A percentile compares a stretch with the other conserved stretches of the same genome.
Conservation (phyloP, 768 basidiomycete species). For the Collybia sp. region DNA sequence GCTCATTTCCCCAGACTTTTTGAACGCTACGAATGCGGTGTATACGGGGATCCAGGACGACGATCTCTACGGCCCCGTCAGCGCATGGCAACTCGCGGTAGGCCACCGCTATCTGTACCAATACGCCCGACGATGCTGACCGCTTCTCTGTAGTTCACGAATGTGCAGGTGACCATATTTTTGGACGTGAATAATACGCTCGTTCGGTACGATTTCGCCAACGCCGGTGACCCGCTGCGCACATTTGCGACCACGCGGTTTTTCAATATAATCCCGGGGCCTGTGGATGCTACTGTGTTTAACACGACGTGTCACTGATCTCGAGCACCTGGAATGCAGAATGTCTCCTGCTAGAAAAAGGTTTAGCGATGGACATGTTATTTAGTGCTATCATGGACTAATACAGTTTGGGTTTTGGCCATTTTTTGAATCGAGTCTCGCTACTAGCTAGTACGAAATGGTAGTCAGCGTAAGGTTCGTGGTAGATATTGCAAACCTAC, state of each 20-base stretch:
- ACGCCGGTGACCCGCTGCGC: conserved; percentile 14
- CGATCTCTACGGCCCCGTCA: conserved; percentile 19
- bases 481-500: too few relatives aligned
- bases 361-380: too few relatives aligned
- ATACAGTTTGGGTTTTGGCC: too few relatives aligned
- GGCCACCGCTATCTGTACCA: neutral
- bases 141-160: neutral
- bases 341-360: too few relatives aligned
- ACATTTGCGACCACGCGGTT: conserved; percentile 24
- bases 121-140: neutral
- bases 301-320: conserved; percentile 14
- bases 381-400: too few relatives aligned
- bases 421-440: too few relatives aligned
- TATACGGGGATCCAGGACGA: conserved; percentile 19
- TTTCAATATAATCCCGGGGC: conserved; percentile 22
- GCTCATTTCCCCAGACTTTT: conserved; percentile 17
- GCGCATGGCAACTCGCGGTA: conserved; percentile 11
- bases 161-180: conserved; percentile 9
- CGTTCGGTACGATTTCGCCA: conserved; percentile 22
- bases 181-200: conserved; percentile 19
- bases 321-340: too few relatives aligned
- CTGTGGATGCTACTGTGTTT: conserved; percentile 18
- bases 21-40: conserved; percentile 17
- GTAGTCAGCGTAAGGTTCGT: too few relatives aligned
- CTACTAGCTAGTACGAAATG: too few relatives aligned